Percentiles rank a stretch among this genome's conserved stretches.
Conservation (phyloP, 1,284 basidiomycete genomes). For the Moniliella sp. region DNA sequence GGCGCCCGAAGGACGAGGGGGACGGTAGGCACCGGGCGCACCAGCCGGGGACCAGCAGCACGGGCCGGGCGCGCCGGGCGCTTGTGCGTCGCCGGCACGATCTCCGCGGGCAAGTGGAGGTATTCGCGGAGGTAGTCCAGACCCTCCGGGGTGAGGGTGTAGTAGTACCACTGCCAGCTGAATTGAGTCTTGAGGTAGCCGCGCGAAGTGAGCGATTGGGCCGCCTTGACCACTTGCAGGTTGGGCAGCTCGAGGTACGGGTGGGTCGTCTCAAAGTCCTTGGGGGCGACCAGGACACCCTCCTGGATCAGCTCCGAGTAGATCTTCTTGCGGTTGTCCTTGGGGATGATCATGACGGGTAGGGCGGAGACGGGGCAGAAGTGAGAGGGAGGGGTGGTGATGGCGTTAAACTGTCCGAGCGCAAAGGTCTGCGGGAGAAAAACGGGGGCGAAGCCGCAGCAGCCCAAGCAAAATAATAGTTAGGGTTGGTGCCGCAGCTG, state of each 20-base stretch:
- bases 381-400: no score
- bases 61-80: constrained; percentile 28
- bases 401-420: no score
- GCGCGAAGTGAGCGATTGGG: constrained; percentile 87
- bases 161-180: constrained; percentile 38
- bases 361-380: no score
- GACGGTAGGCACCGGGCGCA: constrained; percentile 22
- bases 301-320: constrained; percentile 33
- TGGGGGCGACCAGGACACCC: constrained; percentile 93
- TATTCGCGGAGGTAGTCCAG: constrained; percentile 34
- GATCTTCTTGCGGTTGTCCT: constrained; percentile 33
- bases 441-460: no score
- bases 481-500: no score
- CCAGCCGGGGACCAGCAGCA: constrained; percentile 3
- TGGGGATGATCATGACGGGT: constrained; percentile 34
- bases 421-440: no score
- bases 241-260: constrained; percentile 83
- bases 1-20: no score
- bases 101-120: constrained; percentile 33
- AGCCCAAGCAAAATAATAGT: no score
- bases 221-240: constrained; percentile 94
- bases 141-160: constrained; percentile 33
- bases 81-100: constrained; percentile 34
- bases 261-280: constrained; percentile 94
- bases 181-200: constrained; percentile 86